These are phyloP conservation scores for Elymus sibiricus DNA, from an alignment of 176 grass and related monocot genomes.

Conservation along the genomic window DNA sequence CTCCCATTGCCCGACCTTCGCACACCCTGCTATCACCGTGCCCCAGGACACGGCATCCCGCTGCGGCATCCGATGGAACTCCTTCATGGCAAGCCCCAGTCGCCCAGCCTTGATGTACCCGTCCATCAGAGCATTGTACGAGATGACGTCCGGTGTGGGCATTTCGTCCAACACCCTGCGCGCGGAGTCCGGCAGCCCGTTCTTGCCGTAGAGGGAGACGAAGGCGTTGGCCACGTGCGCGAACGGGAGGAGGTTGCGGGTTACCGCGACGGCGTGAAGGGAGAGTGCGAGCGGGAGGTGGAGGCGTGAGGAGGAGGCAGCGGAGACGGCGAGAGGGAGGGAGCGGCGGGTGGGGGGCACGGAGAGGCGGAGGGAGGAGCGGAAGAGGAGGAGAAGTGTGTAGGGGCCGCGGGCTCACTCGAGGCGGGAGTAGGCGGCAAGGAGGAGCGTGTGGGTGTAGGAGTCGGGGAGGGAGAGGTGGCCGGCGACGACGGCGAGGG, in stretches of 20 bases:
- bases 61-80: conserved; percentile 44
- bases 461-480: conserved; percentile 32
- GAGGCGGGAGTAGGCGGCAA: conserved; percentile 44
- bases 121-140: conserved; percentile 43
- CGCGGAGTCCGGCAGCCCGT: conserved; percentile 26
- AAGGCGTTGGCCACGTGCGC: conserved; percentile 48
- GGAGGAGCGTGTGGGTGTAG: conserved; percentile 14
- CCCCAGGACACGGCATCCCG: conserved; percentile 61
- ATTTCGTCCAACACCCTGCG: conserved; percentile 44
- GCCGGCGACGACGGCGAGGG: conserved; percentile 31
- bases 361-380: conserved; percentile 42
- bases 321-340: conserved; percentile 43
- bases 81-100: conserved; percentile 6
- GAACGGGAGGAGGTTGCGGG: conserved; percentile 33
- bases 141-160: conserved; percentile 30
- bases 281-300: conserved; percentile 45
- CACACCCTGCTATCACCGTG: conserved; percentile 32
- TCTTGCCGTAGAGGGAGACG: conserved; percentile 41
- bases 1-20: neutral
- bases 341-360: conserved; percentile 18
- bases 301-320: conserved; percentile 14
- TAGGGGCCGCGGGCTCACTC: neutral
- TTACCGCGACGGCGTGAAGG: conserved; percentile 26
- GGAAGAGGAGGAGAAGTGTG: conserved; percentile 44
- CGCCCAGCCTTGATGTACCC: conserved; percentile 29